A percentile compares a stretch with the other conserved stretches of the same genome.
Conservation (phyloP, 106 monocot species). For the Hemerocallis citrina region DNA sequence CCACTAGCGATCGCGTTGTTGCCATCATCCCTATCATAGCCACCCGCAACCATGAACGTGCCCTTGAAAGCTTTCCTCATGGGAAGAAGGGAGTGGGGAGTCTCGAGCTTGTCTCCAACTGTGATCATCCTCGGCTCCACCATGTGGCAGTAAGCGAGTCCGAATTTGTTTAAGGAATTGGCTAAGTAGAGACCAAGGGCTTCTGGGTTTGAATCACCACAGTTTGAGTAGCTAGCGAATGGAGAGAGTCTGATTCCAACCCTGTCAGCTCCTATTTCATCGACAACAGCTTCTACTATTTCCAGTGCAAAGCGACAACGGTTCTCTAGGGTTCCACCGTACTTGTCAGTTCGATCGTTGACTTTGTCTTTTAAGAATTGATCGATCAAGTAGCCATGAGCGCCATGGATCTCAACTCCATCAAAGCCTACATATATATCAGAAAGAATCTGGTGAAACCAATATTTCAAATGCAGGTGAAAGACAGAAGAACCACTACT, state of each 20-base stretch:
- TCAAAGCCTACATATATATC: conserved; percentile 38
- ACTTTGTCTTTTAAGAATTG: conserved; percentile 52
- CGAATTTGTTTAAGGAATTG: conserved; percentile 37
- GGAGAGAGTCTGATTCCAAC: conserved; percentile 61
- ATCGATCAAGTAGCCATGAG: conserved; percentile 54
- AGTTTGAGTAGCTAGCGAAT: conserved; percentile 16
- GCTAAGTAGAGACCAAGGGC: conserved; percentile 44
- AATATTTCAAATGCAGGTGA: too few species aligned
- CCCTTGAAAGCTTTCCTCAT: conserved; percentile 41
- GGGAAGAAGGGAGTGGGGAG: conserved; percentile 21
- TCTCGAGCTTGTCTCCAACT: conserved; percentile 20
- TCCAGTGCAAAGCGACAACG: conserved; percentile 65
- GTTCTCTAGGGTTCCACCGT: conserved; percentile 57
- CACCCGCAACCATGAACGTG: conserved; percentile 40
- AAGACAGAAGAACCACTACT: too few species aligned
- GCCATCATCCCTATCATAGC: conserved; percentile 50
- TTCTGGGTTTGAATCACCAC: conserved; percentile 44
- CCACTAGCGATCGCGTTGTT: conserved; percentile 19
- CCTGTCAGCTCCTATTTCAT: conserved; percentile 48
- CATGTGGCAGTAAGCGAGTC: conserved; percentile 40
- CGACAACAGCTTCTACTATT: conserved; percentile 32
- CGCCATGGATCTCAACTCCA: conserved; percentile 67
- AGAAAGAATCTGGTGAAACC: not conserved
- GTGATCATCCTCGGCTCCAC: conserved; percentile 49
- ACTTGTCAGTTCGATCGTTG: conserved; percentile 49